Evolutionary conservation across 768 basidiomycete species (phyloP).

Genomic region (Trametes villosa): DNA sequence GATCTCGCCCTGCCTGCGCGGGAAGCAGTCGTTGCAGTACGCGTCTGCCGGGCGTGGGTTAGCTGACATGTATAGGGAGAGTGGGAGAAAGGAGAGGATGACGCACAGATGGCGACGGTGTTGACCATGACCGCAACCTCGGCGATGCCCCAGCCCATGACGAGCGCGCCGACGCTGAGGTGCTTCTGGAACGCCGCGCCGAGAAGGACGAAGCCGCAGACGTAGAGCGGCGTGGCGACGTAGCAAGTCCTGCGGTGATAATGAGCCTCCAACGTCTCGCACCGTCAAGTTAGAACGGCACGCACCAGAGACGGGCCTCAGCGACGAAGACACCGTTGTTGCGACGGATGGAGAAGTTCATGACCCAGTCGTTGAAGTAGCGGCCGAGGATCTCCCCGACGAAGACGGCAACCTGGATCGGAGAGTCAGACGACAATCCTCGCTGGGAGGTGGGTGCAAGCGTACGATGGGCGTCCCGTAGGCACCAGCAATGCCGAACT

Average conservation of each 20-base stretch:
- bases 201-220: constrained; percentile 63
- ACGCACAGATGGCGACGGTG: constrained; percentile 64
- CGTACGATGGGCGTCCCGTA: constrained; percentile 61
- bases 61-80: constrained; percentile 23
- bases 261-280: background rate
- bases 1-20: constrained; percentile 57
- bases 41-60: constrained; percentile 41
- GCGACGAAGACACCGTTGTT: constrained; percentile 59
- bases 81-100: constrained; percentile 7
- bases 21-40: constrained; percentile 56
- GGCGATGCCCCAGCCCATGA: constrained; percentile 73
- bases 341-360: constrained; percentile 45
- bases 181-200: constrained; percentile 60
- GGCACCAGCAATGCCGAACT: constrained; percentile 53
- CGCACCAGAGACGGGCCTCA: constrained; percentile 61
- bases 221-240: constrained; percentile 59
- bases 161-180: constrained; percentile 52
- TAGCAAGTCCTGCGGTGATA: constrained; percentile 66
- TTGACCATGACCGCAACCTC: constrained; percentile 59
- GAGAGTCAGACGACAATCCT: background rate
- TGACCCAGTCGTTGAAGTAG: constrained; percentile 55
- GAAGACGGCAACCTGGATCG: constrained; percentile 47
- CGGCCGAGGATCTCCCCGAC: constrained; percentile 57
- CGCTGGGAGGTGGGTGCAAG: background rate
- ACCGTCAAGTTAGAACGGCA: background rate